Base-by-base conservation (phyloP, 2,329 filamentous ascomycete species). In the Podosphaera leucotricha region DNA sequence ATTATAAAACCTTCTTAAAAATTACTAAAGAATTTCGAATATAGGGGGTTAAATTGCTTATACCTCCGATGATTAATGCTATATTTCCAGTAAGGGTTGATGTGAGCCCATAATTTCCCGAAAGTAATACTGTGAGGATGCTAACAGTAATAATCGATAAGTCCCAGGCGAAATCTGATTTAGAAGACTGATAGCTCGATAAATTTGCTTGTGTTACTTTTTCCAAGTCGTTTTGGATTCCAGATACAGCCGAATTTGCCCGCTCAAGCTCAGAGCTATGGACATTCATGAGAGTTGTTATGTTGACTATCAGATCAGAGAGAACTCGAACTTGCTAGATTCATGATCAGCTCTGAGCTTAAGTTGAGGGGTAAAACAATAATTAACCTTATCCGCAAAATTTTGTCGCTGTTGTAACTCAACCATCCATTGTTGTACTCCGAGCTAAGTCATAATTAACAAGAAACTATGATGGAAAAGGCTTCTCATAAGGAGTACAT, bases 41-140 rank as follows among this genome's bases (percentile, higher is more conserved):
- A 11, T 6, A 11, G 24, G 24, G 24, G 6, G 11, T 6, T 28
- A 11, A 28, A 6, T 28, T 28, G 6, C 11, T 6, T 6, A 24
- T 22, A 46, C 46, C 44, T 38, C 33, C 21, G 38, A 39, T 16
- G 11, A 47, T 21, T 35, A 49, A 38, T 18, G 35, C 30, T 38
- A 38, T 35, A 39, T 57, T 57, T 7, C 49, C 48, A 18, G 41
- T 18, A 6, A 55, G 20, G 19, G 51, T 53, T 38, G 53, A 47
- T 15, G 49, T 44, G 16, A 54, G 44, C 2, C 53, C 53, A 43
- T 52, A 52, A 24, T 49, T 53, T 2, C 54, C 54, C 22, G 53
- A 11, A 18, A 52, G 22, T 5, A 58, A 37, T 6, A 48, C 38
- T n/a, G 43, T 20, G 7, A 50, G 20, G 13, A 50, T 50, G 38